Conservation (phyloP, 1,284 basidiomycete species). For the Tilletia setariae region DNA sequence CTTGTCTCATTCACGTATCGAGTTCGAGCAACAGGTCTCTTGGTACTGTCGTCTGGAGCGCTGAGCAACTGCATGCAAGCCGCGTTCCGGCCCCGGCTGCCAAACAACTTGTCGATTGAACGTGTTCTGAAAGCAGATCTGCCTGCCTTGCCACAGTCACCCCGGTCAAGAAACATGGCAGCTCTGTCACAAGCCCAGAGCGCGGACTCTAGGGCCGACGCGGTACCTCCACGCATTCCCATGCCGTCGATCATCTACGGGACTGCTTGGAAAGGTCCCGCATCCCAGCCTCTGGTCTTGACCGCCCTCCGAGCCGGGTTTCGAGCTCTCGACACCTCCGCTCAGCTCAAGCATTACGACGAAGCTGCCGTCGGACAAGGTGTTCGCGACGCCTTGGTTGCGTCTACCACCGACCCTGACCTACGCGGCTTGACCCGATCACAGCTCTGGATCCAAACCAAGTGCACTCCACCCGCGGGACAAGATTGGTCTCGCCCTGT, state of each 20-base stretch:
- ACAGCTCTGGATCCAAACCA: constrained; percentile 49
- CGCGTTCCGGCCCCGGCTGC: too few species aligned
- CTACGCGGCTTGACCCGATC: constrained; percentile 27
- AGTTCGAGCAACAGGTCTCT: too few species aligned
- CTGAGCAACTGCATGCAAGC: too few species aligned
- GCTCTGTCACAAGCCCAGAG: too few species aligned
- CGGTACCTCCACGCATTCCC: background rate
- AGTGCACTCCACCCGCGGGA: constrained; percentile 43
- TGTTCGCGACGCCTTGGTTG: constrained; percentile 17
- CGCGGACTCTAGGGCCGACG: too few species aligned
- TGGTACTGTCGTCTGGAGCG: too few species aligned
- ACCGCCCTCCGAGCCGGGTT: constrained; percentile 45
- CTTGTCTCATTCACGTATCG: too few species aligned
- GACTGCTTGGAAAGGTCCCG: constrained; percentile 49
- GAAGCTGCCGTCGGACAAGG: constrained; percentile 49
- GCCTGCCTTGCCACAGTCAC: too few species aligned
- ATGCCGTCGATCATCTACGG: constrained; percentile 49
- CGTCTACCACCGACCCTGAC: constrained; percentile 24
- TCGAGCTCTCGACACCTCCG: constrained; percentile 49
- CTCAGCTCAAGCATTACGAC: constrained; percentile 50
- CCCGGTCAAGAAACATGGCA: too few species aligned
- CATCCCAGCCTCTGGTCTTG: constrained; percentile 38
- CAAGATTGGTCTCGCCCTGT: constrained; percentile 37
- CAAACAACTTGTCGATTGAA: too few species aligned
- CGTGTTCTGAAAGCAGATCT: too few species aligned